Evolutionary conservation across 441 rosid species (phyloP).

Genomic region (Rhodomyrtus psidioides): DNA sequence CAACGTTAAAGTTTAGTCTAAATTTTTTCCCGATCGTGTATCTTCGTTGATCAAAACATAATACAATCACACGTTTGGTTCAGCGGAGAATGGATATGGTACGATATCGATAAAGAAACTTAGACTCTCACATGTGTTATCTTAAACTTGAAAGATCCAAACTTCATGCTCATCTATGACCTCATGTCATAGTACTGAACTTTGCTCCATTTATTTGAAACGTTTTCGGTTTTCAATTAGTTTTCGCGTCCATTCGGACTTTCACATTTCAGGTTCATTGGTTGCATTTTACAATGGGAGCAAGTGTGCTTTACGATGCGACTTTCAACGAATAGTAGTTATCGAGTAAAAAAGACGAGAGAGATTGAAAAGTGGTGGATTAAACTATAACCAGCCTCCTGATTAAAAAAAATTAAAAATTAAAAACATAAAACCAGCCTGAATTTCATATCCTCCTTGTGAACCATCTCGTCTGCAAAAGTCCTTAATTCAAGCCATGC

Average conservation of each 20-base stretch:
- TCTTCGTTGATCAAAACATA: not conserved
- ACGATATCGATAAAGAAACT: not conserved
- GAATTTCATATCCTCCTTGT: not conserved
- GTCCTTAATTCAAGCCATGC: not conserved
- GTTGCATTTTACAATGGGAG: not conserved
- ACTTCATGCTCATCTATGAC: not conserved
- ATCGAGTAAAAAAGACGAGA: not conserved
- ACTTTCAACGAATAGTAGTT: not conserved
- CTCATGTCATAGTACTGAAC: not conserved
- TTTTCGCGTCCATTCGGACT: not conserved
- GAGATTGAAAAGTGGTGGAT: not conserved
- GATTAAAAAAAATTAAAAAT: too few species aligned
- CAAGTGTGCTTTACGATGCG: not conserved
- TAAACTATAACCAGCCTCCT: not conserved
- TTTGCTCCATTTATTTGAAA: not conserved
- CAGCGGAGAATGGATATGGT: too few species aligned
- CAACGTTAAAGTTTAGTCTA: not conserved
- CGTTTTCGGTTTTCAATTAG: not conserved
- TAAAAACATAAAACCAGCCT: too few species aligned
- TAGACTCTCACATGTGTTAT: not conserved
- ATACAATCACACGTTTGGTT: not conserved
- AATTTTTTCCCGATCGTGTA: not conserved
- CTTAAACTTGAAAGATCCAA: not conserved
- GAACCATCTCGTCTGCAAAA: not conserved
- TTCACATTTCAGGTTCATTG: not conserved